phyloP scores from a whole-genome alignment of 768 basidiomycete species.

The Lyophyllum decastes region DNA sequence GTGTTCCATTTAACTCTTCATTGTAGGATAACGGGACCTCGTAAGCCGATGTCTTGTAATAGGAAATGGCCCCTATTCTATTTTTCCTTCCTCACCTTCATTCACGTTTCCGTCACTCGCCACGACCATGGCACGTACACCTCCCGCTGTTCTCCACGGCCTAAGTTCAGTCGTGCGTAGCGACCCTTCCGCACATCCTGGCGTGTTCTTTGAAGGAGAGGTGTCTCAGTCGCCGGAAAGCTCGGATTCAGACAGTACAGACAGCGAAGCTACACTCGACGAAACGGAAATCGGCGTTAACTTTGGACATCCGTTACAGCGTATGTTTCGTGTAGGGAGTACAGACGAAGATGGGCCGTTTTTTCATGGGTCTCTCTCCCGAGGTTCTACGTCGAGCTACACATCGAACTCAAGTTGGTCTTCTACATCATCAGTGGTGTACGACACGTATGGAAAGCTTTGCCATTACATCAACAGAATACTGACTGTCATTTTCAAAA shows the following conservation, averaged over 20 bases:
- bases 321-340: conserved; percentile 31
- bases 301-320: conserved; percentile 36
- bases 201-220: conserved; percentile 19
- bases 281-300: conserved; percentile 20
- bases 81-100: background rate
- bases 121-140: background rate
- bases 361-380: conserved; percentile 20
- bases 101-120: background rate
- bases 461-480: background rate
- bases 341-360: conserved; percentile 23
- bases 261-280: conserved; percentile 34
- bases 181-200: conserved; percentile 1
- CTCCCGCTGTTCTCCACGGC: background rate
- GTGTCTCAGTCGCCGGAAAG: conserved; percentile 22
- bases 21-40: background rate
- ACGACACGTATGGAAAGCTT: conserved; percentile 27
- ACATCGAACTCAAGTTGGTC: conserved; percentile 27
- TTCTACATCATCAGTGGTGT: conserved; percentile 28
- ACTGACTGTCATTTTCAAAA: conserved; percentile 13
- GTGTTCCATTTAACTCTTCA: background rate
- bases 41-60: background rate
- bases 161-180: background rate
- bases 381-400: conserved; percentile 17
- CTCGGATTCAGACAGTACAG: conserved; percentile 22
- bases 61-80: background rate